Evolutionary conservation across 2,329 filamentous ascomycete genomes (phyloP).

Genomic region (Cryphonectria nitschkei): DNA sequence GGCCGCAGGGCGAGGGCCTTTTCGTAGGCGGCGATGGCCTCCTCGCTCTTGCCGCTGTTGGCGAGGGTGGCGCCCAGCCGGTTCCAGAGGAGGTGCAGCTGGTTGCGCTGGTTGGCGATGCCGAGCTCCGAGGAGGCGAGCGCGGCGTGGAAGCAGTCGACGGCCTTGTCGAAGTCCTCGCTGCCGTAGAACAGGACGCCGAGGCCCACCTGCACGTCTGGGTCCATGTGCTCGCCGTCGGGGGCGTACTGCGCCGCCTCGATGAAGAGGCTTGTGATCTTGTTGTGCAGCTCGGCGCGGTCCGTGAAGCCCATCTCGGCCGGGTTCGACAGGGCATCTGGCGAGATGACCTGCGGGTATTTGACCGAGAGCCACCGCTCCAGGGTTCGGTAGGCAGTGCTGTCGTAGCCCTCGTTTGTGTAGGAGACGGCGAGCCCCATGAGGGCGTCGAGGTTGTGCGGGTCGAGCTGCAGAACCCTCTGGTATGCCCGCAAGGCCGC

Average conservation of each 20-base stretch:
- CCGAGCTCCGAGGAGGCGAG: conserved; percentile 85
- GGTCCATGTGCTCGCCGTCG: conserved; percentile 93
- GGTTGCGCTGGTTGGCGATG: conserved; percentile 78
- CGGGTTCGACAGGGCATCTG: conserved; percentile 71
- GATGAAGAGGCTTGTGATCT: conserved; percentile 90
- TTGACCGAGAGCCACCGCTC: conserved; percentile 97
- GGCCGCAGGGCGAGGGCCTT: conserved; percentile 86
- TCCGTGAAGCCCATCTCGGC: conserved; percentile 95
- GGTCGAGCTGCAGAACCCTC: conserved; percentile 85
- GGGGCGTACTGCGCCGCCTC: conserved; percentile 89
- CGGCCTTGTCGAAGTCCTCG: conserved; percentile 97
- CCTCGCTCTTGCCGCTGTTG: conserved; percentile 90
- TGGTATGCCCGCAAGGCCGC: conserved; percentile 94
- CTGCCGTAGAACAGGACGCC: conserved; percentile 97
- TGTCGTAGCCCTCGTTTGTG: conserved; percentile 98
- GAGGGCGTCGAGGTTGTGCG: conserved; percentile 82
- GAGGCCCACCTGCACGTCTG: conserved; percentile 94
- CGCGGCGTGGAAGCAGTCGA: conserved; percentile 95
- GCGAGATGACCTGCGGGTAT: conserved; percentile 81
- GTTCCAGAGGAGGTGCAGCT: conserved; percentile 96
- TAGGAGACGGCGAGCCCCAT: conserved; percentile 97
- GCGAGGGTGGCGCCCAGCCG: conserved; percentile 92
- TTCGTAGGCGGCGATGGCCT: conserved; percentile 96
- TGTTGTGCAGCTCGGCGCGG: conserved; percentile 84
- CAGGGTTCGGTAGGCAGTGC: conserved; percentile 91